Evolutionary conservation across 169 alveolate species (phyloP), one percentile per base, ranked within the genome.

Genomic region (Plasmodium vinckei): DNA sequence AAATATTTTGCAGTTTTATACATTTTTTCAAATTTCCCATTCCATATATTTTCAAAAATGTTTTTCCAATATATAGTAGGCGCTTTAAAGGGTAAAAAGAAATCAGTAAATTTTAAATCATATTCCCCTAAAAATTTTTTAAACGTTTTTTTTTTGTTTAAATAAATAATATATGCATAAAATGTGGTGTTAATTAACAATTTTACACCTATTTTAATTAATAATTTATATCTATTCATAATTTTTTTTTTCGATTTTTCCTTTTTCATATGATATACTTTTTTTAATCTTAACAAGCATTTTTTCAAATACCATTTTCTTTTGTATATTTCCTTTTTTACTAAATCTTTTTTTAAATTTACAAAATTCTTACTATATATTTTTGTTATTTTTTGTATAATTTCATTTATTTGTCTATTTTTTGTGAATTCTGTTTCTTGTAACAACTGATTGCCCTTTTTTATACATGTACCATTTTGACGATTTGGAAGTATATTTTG

Each of bases 31-130:
- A 53, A 49, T 59, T 65, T 79, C 9, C 70, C 70, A 79, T 79
- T 79, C 89, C 89, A 79, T 63, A 79, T 39, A 79, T 79, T 79
- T 54, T 79, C 89, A 79, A 79, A 79, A 79, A 79, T 79, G n/a
- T 27, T 49, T 53, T 79, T 79, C 89, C 89, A 79, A 47, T 51
- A 60, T 53, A 53, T 33, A 51, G 47, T 15, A 47, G 39, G 23
- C 15, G 89, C 89, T 79, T 69, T 63, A 79, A 79, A 64, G 53
- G 89, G 89, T 54, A 65, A 47, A 69, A 79, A 79, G 44, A 79
- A 79, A 60, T 79, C 89, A 67, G 15, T 57, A 79, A 79, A 63
- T 65, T 79, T 79, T 51, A 79, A 19, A 19, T 56, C 49, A 56
- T 79, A 79, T 51, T 79, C 67, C 9, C 89, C 89, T 65, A 79